Percentiles rank a stretch among this genome's conserved stretches.
These are phyloP conservation scores for Gracilaria vermiculophylla DNA, from an alignment of 23 red algal genomes.

Conservation along the genomic window DNA sequence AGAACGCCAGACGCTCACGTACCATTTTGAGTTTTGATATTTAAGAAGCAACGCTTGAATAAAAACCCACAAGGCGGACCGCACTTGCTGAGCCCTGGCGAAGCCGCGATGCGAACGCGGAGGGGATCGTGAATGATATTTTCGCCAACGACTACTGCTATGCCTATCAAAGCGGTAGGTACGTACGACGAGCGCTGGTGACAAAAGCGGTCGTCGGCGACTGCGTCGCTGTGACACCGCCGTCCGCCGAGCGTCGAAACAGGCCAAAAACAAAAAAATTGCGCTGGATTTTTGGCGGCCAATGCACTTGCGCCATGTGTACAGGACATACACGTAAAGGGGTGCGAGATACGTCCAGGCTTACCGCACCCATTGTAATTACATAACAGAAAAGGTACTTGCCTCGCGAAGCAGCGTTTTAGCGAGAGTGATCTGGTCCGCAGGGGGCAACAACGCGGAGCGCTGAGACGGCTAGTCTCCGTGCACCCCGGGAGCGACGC, in stretches of 20 bases:
- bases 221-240: not conserved
- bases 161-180: too few species aligned
- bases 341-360: not conserved
- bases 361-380: too few species aligned
- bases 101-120: constrained; percentile 2
- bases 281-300: not conserved
- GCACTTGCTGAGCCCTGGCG: not conserved
- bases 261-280: not conserved
- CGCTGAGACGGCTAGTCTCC: too few species aligned
- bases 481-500: too few species aligned
- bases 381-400: too few species aligned
- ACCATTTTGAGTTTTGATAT: not conserved
- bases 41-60: not conserved
- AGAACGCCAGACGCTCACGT: not conserved
- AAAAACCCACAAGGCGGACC: not conserved
- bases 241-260: not conserved
- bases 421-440: not conserved
- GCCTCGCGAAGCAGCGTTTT: too few species aligned
- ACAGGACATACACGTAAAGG: not conserved
- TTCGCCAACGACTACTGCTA: too few species aligned
- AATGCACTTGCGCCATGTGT: not conserved
- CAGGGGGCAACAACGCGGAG: too few species aligned
- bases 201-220: not conserved
- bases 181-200: too few species aligned
- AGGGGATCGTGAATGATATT: too few species aligned